phyloP scores from a whole-genome alignment of 148 eudicot species.

The Nepenthes gracilis region DNA sequence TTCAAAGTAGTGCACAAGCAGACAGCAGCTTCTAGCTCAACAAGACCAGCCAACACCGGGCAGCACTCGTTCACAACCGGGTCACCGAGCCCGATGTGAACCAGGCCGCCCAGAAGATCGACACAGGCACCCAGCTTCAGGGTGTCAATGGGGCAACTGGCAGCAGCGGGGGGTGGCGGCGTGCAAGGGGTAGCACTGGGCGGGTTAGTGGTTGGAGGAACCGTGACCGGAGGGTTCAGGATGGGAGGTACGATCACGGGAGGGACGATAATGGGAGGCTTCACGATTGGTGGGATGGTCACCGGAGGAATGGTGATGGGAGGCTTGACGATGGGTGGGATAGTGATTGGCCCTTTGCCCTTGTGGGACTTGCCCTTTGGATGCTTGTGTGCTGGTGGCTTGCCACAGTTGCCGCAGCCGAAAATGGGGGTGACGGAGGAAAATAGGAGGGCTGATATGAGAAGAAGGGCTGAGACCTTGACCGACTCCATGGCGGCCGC shows the following conservation, averaged over 20 bases:
- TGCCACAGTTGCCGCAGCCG: conserved; percentile 43
- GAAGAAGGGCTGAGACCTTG: conserved; percentile 41
- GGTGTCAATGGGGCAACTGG: conserved; percentile 59
- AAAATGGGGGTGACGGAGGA: conserved; percentile 45
- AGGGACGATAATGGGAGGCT: conserved; percentile 1
- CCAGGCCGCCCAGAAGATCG: conserved; percentile 79
- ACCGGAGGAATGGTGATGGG: conserved; percentile 15
- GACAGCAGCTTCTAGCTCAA: conserved; percentile 76
- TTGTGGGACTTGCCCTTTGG: conserved; percentile 5
- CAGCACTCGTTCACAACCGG: conserved; percentile 59
- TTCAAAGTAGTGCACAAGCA: conserved; percentile 82
- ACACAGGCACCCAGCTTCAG: conserved; percentile 81
- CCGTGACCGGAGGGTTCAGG: conserved; percentile 6
- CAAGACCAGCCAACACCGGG: conserved; percentile 58
- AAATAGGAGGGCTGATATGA: conserved; percentile 53
- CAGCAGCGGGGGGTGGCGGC: conserved; percentile 12
- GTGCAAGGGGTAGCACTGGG: conserved; percentile 24
- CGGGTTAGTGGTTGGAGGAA: conserved; percentile 5
- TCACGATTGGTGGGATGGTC: neutral
- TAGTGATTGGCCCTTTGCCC: neutral
- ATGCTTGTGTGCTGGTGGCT: conserved; percentile 24
- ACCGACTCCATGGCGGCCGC: conserved; percentile 33
- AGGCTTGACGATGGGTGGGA: conserved; percentile 2
- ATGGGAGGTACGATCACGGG: conserved; percentile 12
- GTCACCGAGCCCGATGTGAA: conserved; percentile 70